A percentile compares a stretch with the other conserved stretches of the same genome.
phyloP scores from a whole-genome alignment of 768 basidiomycete genomes.

The Mycena kentingensis region DNA sequence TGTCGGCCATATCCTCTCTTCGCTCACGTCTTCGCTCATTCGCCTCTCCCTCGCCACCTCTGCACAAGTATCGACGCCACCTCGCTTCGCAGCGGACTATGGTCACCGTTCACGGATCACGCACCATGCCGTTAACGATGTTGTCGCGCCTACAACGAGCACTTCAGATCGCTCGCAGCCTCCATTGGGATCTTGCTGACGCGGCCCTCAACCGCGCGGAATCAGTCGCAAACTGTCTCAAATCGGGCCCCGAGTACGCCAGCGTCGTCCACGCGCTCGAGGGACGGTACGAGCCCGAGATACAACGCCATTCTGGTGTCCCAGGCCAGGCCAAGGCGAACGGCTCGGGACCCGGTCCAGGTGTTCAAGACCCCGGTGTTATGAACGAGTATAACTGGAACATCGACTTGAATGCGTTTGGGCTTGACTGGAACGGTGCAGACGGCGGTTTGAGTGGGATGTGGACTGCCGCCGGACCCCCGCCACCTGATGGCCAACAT shows the following conservation, averaged over 20 bases:
- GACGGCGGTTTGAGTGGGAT: constrained; percentile 19
- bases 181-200: constrained; percentile 22
- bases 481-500: constrained; percentile 13
- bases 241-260: constrained; percentile 16
- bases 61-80: constrained; percentile 6
- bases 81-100: constrained; percentile 9
- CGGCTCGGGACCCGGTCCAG: too few relatives aligned
- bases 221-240: constrained; percentile 16
- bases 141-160: constrained; percentile 15
- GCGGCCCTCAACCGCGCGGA: constrained; percentile 19
- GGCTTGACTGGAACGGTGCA: constrained; percentile 21
- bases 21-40: constrained; percentile 25
- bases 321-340: constrained; percentile 9
- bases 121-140: constrained; percentile 23
- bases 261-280: constrained; percentile 19
- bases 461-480: constrained; percentile 7
- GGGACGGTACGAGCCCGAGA: constrained; percentile 15
- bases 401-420: constrained; percentile 24
- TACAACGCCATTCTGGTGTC: constrained; percentile 4
- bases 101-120: constrained; percentile 17
- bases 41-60: constrained; percentile 26
- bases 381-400: constrained; percentile 23
- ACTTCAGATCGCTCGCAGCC: constrained; percentile 15
- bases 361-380: not conserved
- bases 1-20: constrained; percentile 26